These are phyloP conservation scores for Talaromyces borbonicus DNA, from an alignment of 495 filamentous ascomycete species.

Conservation along the genomic window DNA sequence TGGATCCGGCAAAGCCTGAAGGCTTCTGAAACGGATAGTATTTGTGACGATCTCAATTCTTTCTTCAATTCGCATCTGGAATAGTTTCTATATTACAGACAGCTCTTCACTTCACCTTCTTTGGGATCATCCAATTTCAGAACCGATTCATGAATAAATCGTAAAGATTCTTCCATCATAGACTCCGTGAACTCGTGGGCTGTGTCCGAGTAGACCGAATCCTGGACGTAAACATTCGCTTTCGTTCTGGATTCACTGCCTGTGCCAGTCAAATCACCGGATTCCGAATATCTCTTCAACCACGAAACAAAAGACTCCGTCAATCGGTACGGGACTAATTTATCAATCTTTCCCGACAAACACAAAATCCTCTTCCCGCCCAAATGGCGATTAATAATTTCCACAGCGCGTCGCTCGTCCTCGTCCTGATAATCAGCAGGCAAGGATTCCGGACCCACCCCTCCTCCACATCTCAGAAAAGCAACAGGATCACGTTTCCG, in stretches of 20 bases:
- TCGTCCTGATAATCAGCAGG: background rate
- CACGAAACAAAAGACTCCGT: constrained; percentile 59
- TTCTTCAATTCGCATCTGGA: constrained; percentile 22
- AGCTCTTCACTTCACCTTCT: background rate
- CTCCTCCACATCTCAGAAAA: constrained; percentile 52
- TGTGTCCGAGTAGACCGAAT: constrained; percentile 61
- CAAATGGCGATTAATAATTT: constrained; percentile 37
- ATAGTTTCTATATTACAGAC: background rate
- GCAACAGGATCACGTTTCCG: constrained; percentile 59
- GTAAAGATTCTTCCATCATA: constrained; percentile 64
- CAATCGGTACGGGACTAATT: constrained; percentile 70
- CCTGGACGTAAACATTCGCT: constrained; percentile 47
- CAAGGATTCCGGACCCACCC: constrained; percentile 11
- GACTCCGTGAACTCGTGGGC: constrained; percentile 62
- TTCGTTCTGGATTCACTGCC: constrained; percentile 25
- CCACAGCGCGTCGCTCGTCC: background rate
- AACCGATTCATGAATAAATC: constrained; percentile 50
- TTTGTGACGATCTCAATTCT: constrained; percentile 22
- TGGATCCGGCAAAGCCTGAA: constrained; percentile 62
- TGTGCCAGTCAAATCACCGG: constrained; percentile 42
- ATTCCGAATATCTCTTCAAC: constrained; percentile 50
- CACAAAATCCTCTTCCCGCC: constrained; percentile 68
- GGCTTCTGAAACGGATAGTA: constrained; percentile 13
- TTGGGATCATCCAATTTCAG: constrained; percentile 13
- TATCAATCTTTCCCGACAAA: constrained; percentile 67